Evolutionary conservation across 306 rosid genomes (phyloP), one percentile per base, ranked within the genome.

Genomic region (Cicer pinnatifidum): DNA sequence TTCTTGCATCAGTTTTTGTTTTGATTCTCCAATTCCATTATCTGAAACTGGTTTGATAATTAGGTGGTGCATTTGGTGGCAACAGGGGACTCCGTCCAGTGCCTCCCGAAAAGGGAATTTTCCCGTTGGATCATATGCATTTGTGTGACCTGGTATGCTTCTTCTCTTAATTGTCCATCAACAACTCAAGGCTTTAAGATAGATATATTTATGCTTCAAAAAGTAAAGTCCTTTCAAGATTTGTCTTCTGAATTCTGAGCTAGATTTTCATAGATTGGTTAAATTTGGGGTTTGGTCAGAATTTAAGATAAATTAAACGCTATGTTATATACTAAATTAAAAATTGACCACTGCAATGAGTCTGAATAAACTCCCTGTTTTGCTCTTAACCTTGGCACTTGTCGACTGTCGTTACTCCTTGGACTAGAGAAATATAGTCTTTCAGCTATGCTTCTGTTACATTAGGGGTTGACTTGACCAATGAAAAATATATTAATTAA

Each of bases 11-110:
- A 3, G 35, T 28, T 28, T 40, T 74, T 62, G 44, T 45, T 63
- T 43, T 50, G 43, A 44, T 37, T 48, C 71, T 65, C 8, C 47
- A 57, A 28, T 71, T 19, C 2, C 11, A 9, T 17, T 50, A 16
- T 51, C 7, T 60, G 46, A 20, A 72, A 46, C 46, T 83, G 44
- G 2, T 73, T 33, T 61, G 47, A 79, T 10, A 19, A 52, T 52
- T 56, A 94, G 97, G 99, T 44, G 98, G 96, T 64, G 96, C 98
- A 16, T 94, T 94, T 87, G 98, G 98, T 45, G 99, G 99, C 39
- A 91, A 87, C 75, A 85, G 99, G 78, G 99, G 98, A 50, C 80
- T 88, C 64, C 85, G 95, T 35, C 96, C 98, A 1, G 87, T 94
- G 60, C 98, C 97, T 78, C 98, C 98, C 1, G 97, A 94, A 77